A percentile compares a stretch with the other conserved stretches of the same genome.
These are phyloP conservation scores for Suillus lakei DNA, from an alignment of 768 basidiomycete genomes.

Conservation along the genomic window DNA sequence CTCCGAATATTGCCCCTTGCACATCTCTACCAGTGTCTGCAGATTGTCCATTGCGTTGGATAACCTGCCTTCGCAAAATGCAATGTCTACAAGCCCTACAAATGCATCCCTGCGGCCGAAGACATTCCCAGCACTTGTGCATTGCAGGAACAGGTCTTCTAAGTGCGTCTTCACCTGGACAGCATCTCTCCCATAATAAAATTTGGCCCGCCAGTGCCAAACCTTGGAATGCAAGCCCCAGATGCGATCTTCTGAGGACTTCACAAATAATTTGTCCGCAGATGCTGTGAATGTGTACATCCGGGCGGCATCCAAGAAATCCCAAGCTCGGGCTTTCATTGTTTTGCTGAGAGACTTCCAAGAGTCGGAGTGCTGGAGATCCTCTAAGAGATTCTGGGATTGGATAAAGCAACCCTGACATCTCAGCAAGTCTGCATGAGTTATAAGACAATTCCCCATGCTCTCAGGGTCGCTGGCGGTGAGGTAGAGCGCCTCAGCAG, in stretches of 20 bases:
- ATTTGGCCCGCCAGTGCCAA: neutral
- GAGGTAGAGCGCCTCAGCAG: neutral
- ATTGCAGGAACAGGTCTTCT: neutral
- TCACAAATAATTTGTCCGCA: neutral
- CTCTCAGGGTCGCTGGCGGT: neutral
- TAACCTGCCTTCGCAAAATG: neutral
- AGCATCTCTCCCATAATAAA: neutral
- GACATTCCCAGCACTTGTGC: too few species aligned
- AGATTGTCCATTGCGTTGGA: neutral
- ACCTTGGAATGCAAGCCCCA: neutral
- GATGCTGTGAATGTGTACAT: neutral
- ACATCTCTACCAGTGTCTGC: neutral
- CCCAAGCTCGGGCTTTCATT: neutral
- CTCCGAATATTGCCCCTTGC: neutral
- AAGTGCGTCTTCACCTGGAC: neutral
- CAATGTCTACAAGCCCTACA: neutral
- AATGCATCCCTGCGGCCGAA: neutral
- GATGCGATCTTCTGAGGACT: neutral
- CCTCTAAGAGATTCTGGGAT: neutral
- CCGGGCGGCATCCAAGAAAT: neutral
- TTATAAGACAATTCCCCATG: neutral
- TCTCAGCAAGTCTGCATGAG: neutral
- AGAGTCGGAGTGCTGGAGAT: neutral
- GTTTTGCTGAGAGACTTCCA: neutral
- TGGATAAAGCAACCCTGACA: neutral